A percentile compares a stretch with the other conserved stretches of the same genome.
These are phyloP conservation scores for Epichloe sibirici DNA, from an alignment of 2,329 filamentous ascomycete genomes.

Conservation along the genomic window DNA sequence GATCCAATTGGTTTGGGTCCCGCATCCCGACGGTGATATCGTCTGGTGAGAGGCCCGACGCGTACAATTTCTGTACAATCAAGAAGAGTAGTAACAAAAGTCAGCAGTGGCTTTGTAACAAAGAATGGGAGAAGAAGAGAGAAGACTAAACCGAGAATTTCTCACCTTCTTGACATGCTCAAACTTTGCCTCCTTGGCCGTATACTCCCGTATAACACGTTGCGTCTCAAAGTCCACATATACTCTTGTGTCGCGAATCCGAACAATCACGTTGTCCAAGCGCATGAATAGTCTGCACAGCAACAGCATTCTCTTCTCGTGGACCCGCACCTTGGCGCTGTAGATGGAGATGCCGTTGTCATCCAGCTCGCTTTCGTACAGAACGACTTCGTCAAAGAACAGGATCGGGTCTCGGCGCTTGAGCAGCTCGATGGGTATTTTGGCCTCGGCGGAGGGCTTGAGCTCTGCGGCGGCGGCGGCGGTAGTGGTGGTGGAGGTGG, in stretches of 20 bases:
- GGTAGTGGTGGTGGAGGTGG: background rate
- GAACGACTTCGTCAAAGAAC: constrained; percentile 90
- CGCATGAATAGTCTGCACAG: constrained; percentile 84
- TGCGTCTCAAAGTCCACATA: constrained; percentile 79
- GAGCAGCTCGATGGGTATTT: constrained; percentile 76
- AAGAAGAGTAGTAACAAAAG: background rate
- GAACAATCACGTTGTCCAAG: constrained; percentile 76
- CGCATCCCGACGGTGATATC: constrained; percentile 66
- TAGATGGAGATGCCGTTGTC: constrained; percentile 92
- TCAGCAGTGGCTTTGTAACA: background rate
- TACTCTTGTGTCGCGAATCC: constrained; percentile 79
- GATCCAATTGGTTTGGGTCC: constrained; percentile 65
- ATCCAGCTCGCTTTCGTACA: constrained; percentile 95
- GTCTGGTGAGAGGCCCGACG: constrained; percentile 45
- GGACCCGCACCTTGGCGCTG: constrained; percentile 84
- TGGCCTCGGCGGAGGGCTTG: constrained; percentile 18
- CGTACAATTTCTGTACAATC: constrained; percentile 30
- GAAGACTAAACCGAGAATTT: background rate
- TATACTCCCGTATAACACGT: constrained; percentile 79
- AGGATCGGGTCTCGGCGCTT: constrained; percentile 85
- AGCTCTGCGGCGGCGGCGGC: constrained; percentile 13
- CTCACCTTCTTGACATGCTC: constrained; percentile 60
- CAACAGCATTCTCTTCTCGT: constrained; percentile 77
- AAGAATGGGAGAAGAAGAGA: constrained; percentile 4
- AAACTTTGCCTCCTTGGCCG: constrained; percentile 73